Conservation (phyloP, 2,329 filamentous ascomycete genomes). For the Pezicula carpinea region DNA sequence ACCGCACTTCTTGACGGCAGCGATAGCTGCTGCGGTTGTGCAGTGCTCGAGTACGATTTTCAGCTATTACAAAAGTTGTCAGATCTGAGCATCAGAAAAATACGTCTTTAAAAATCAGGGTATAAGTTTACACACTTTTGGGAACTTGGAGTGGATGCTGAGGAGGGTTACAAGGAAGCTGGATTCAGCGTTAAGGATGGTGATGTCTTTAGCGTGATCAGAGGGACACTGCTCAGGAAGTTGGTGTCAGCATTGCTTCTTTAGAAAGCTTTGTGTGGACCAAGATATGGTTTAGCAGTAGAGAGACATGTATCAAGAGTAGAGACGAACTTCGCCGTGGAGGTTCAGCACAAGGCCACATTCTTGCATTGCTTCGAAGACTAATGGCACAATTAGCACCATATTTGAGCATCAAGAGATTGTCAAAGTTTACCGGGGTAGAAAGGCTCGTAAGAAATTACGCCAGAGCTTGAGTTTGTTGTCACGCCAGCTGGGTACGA, state of each 20-base stretch:
- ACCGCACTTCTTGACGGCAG: constrained; percentile 72
- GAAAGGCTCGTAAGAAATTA: constrained; percentile 65
- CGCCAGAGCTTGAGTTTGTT: constrained; percentile 64
- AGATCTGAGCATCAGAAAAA: too few species aligned
- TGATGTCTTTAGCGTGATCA: constrained; percentile 36
- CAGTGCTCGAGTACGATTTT: constrained; percentile 77
- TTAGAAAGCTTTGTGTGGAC: too few species aligned
- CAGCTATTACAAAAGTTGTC: constrained; percentile 34
- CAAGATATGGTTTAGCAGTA: too few species aligned
- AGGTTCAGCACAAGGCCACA: constrained; percentile 82
- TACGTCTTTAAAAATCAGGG: too few species aligned
- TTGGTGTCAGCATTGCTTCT: too few species aligned
- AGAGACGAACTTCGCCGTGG: constrained; percentile 68
- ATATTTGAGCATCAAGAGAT: background rate
- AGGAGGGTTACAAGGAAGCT: constrained; percentile 77
- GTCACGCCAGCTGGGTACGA: constrained; percentile 52
- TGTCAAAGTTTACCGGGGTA: constrained; percentile 40
- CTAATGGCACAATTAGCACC: constrained; percentile 27
- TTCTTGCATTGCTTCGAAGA: constrained; percentile 86
- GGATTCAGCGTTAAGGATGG: constrained; percentile 65
- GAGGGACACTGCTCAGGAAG: constrained; percentile 29
- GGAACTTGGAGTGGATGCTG: constrained; percentile 70
- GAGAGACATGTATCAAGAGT: too few species aligned
- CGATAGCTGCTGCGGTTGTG: constrained; percentile 76
- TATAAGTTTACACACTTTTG: constrained; percentile 30